Evolutionary conservation across 2,329 filamentous ascomycete genomes (phyloP), one percentile per base, ranked within the genome.

Genomic region (Corynespora cassiicola): DNA sequence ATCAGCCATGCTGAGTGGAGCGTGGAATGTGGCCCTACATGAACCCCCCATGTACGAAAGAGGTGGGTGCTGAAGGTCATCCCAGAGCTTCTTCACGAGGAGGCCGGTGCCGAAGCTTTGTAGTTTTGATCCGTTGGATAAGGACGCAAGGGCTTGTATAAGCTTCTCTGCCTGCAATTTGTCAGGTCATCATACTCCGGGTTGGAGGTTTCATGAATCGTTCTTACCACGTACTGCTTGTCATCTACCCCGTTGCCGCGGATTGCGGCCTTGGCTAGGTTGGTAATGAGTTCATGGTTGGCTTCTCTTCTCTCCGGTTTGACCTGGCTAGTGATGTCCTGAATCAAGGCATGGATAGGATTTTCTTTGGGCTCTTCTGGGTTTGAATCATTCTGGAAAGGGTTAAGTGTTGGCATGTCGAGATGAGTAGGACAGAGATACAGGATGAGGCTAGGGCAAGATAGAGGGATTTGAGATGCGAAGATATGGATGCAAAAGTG

Each of bases 21-120:
- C n/a, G n/a, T n/a, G n/a, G n/a, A n/a, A n/a, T n/a, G n/a, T n/a
- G n/a, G n/a, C n/a, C 27, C 21, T 20, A 32, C 41, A 46, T 3
- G 34, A 21, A 30, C 39, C 34, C 5, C 38, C 38, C 14, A 46
- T 23, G 10, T n/a, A 31, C 11, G 45, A 54, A 14, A 66, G 55
- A 4, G 70, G 68, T 7, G 70, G 70, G 42, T 73, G 70, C 26
- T 66, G 49, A 7, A 73, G 50, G 36, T 70, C 70, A 11, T 68
- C 54, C 68, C 66, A 72, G 2, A 73, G 52, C 10, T 33, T 28
- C 15, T 40, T 40, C 18, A 47, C 31, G 18, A 47, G 8, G 15
- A 42, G 11, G 15, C 38, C 34, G 8, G 38, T 39, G 15, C 25
- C 30, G 16, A 31, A 17, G 6, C 42, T 38, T 14, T 20, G 16